Conservation (phyloP, 352 stramenopile genomes). For the Phytophthora fragariaefolia region DNA sequence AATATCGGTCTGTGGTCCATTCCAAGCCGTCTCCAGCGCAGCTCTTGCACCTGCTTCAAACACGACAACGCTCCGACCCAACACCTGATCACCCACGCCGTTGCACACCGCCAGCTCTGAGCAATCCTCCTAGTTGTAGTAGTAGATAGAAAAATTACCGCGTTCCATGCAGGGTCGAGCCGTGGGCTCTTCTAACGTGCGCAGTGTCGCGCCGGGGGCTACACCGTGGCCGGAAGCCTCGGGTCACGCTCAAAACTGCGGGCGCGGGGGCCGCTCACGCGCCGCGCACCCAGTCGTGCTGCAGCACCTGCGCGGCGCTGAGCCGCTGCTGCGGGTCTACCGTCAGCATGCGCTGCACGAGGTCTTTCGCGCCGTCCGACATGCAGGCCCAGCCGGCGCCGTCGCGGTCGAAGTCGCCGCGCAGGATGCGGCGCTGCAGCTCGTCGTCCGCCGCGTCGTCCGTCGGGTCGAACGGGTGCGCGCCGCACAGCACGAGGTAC, state of each 20-base stretch:
- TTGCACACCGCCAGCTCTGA: too few relatives aligned
- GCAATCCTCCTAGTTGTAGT: too few relatives aligned
- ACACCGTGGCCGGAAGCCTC: too few relatives aligned
- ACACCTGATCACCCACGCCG: too few relatives aligned
- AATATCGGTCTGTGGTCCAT: too few relatives aligned
- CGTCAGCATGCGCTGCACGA: constrained; percentile 52
- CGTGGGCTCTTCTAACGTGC: constrained; percentile 38
- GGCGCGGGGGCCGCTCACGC: too few relatives aligned
- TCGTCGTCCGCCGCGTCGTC: constrained; percentile 53
- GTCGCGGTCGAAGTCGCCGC: constrained; percentile 45
- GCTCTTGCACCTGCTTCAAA: too few relatives aligned
- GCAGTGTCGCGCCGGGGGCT: background rate
- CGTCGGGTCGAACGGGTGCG: constrained; percentile 65
- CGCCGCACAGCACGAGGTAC: constrained; percentile 58
- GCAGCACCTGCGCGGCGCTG: constrained; percentile 52
- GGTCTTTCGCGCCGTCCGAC: constrained; percentile 45
- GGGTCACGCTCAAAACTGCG: too few relatives aligned
- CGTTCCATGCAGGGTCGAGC: constrained; percentile 23
- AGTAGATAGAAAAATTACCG: constrained; percentile 25
- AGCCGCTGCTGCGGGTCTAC: constrained; percentile 51
- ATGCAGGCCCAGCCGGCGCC: constrained; percentile 45
- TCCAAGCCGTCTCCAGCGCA: too few relatives aligned
- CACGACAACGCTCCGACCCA: too few relatives aligned
- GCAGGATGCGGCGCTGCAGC: constrained; percentile 46
- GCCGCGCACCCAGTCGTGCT: constrained; percentile 54